Evolutionary conservation across 139 green algal species (phyloP), one percentile per base, ranked within the genome.

Genomic region (Chlamydomonas applanata): DNA sequence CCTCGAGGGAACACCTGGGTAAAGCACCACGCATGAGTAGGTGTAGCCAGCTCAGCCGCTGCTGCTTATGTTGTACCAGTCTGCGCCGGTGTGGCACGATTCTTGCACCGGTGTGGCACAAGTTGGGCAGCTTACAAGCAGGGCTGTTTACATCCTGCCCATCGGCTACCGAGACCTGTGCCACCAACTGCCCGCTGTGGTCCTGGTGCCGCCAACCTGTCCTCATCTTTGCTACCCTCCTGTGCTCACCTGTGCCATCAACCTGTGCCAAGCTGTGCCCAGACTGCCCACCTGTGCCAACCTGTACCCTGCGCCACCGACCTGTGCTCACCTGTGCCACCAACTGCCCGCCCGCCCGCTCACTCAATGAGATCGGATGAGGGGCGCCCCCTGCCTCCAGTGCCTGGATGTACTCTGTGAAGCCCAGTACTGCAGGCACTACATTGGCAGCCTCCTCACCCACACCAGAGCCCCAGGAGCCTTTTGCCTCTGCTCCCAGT

Each of bases 391-490:
- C 75, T 29, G 82, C 80, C 49, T 85, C 69, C 66, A 92, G 59
- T 1, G 84, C 56, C 30, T 86, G 79, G 24, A 77, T 69, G 22
- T 85, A 81, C 60, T 94, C 88, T 33, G 78, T 34, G 35, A 94
- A 74, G 4, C 71, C 73, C 14, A 92, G 32, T 13, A 33, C 27
- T 34, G 27, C 13, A 29, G 44, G 13, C 45, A 33, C 1, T 36
- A 64, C 33, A 0, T 54, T 76, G 70, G 66, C 87, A 76, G 82
- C 75, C 36, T 94, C 89, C 49, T 94, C 89, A 11, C 82, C 89
- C 4, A 85, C 76, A 27, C 89, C 89, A 24, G 25, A 56, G 30
- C 86, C 85, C 33, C 87, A 93, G 4, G 77, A 78, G 7, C 89
- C 89, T 62, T 93, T 93, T 33, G 77, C 76, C 3, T 27, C 17